Evolutionary conservation across 352 stramenopile genomes (phyloP).

Genomic region (Phytopythium boreale): DNA sequence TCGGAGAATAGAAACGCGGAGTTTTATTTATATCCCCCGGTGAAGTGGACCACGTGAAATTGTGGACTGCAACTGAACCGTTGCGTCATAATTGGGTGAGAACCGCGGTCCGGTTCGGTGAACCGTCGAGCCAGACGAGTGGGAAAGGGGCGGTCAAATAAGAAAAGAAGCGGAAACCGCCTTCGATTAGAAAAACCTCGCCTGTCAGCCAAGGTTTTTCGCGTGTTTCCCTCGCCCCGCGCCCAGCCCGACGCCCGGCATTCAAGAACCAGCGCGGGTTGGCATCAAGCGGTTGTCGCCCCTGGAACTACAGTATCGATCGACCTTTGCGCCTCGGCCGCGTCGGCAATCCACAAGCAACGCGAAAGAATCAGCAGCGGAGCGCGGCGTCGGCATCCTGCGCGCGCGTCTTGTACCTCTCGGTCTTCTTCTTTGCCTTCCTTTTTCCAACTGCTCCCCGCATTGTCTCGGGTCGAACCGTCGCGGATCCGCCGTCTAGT

Average conservation of each 20-base stretch:
- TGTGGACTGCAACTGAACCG: not conserved
- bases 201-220: not conserved
- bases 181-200: not conserved
- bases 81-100: not conserved
- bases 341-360: not conserved
- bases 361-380: no score
- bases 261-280: not conserved
- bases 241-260: not conserved
- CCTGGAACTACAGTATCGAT: not conserved
- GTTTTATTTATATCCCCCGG: not conserved
- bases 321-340: not conserved
- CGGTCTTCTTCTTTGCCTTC: not conserved
- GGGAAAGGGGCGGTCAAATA: not conserved
- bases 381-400: not conserved
- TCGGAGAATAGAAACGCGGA: not conserved
- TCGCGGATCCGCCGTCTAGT: not conserved
- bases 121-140: slow-evolving; percentile 1
- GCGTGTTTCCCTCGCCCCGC: not conserved
- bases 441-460: not conserved
- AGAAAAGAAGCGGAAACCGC: not conserved
- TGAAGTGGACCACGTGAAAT: no score
- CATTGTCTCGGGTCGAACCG: not conserved
- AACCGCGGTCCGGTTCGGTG: not conserved
- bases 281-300: not conserved
- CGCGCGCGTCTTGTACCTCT: not conserved